These are phyloP conservation scores for Solanum peruvianum DNA, from an alignment of 257 asterid species.

Conservation along the genomic window DNA sequence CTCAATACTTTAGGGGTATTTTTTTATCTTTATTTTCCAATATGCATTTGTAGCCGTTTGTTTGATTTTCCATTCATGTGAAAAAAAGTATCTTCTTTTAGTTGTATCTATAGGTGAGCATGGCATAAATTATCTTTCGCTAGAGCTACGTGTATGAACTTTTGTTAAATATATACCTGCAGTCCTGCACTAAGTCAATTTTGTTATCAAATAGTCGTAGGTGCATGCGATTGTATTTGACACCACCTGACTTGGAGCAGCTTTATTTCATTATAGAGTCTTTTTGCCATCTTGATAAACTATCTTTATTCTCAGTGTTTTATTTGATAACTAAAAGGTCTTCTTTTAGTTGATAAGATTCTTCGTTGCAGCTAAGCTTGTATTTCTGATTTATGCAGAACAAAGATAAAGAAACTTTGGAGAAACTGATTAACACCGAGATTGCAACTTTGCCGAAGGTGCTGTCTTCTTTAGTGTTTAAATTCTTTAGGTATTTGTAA, in stretches of 20 bases:
- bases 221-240: background rate
- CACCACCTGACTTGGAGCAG: background rate
- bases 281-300: background rate
- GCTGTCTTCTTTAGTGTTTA: background rate
- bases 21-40: background rate
- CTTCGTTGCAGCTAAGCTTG: background rate
- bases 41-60: background rate
- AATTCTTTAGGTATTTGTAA: background rate
- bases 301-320: background rate
- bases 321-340: background rate
- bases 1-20: background rate
- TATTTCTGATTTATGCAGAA: constrained; percentile 33
- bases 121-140: background rate
- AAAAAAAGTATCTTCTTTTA: background rate
- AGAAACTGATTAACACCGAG: constrained; percentile 24
- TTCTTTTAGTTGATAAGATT: background rate
- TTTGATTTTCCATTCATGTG: background rate
- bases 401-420: constrained; percentile 54
- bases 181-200: background rate
- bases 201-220: background rate
- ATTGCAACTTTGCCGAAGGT: constrained; percentile 35
- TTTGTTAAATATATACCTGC: background rate
- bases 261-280: background rate
- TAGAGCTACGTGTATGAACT: background rate
- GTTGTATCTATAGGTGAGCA: background rate